Base-by-base conservation (phyloP, 1,284 basidiomycete genomes). In the Sanghuangporus baumii region DNA sequence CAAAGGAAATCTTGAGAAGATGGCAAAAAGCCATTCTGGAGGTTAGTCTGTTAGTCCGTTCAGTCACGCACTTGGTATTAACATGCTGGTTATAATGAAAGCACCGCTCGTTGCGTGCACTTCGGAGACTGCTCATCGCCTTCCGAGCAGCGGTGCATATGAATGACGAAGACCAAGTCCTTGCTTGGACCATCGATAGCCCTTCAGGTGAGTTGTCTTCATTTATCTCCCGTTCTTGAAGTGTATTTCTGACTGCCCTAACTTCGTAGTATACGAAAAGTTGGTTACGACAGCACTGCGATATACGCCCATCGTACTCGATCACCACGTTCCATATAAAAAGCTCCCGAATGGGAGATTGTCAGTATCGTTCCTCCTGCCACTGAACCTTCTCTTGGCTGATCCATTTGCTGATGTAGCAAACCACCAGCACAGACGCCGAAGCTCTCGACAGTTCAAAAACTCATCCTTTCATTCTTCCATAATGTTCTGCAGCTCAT, bases 21-120 rank as follows among this genome's bases (percentile, higher is more conserved):
- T 98, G 96, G 96, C 94, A 98, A 73, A 92, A 91, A 73, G 86
- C 86, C n/a, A 79, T 98, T 62, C 79, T 99, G 23, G 86, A 96
- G 79, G 94, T 93, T 64, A 65, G 79, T 71, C 20, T 11, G n/a
- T 36, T 6, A 16, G 5, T 36, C 36, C 37, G 16, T n/a, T 16
- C 12, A 37, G 31, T n/a, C 4, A 54, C 20, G 43, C 31, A 6
- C 37, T 34, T 34, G 8, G 16, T 34, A 37, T n/a, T 54, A 6
- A 54, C 14, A n/a, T 18, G 8, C 14, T 9, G 23, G 2, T 6
- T 14, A 1, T 26, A 9, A 54, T 54, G 23, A 34, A 34, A 96
- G 89, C 87, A 93, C 75, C 86, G 87, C 57, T 98, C 96, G 1
- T 74, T 98, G 61, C 85, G 92, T 64, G 89, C 94, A 0, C 77